Percentiles rank a stretch among this genome's conserved stretches.
Conservation (phyloP, 768 basidiomycete species). For the Boletus huronensis region DNA sequence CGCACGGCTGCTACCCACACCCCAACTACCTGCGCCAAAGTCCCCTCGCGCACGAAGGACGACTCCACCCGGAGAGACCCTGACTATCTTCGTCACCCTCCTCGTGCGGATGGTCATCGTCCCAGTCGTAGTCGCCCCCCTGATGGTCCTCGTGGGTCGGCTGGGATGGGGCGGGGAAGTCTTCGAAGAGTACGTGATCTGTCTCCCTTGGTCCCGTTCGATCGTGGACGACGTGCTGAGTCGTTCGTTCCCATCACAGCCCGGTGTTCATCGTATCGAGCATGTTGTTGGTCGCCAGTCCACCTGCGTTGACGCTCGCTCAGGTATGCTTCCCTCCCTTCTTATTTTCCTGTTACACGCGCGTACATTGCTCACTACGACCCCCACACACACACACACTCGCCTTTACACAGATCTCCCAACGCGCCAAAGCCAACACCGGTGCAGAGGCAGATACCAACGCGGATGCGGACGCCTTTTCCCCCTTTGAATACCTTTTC, state of each 20-base stretch:
- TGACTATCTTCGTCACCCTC: conserved; percentile 82
- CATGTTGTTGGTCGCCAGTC: conserved; percentile 76
- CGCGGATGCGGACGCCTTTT: conserved; percentile 1
- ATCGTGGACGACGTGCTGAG: neutral
- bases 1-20: neutral
- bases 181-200: conserved; percentile 69
- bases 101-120: conserved; percentile 83
- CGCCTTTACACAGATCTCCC: conserved; percentile 17
- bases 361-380: neutral
- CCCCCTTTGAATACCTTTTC: conserved; percentile 79
- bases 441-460: neutral
- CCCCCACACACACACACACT: too few relatives aligned
- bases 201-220: neutral
- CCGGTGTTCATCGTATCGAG: conserved; percentile 87
- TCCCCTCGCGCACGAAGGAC: neutral
- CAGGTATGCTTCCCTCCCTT: conserved; percentile 35
- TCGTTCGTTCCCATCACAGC: conserved; percentile 35
- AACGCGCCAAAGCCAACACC: conserved; percentile 1
- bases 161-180: conserved; percentile 41
- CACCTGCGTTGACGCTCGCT: conserved; percentile 72
- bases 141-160: conserved; percentile 63
- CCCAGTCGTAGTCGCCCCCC: conserved; percentile 72
- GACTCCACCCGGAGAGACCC: conserved; percentile 61
- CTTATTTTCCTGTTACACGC: neutral
- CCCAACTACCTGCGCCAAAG: neutral